Evolutionary conservation across 352 stramenopile species (phyloP), one percentile per base, ranked within the genome.

Genomic region (Pythium folliculosum): DNA sequence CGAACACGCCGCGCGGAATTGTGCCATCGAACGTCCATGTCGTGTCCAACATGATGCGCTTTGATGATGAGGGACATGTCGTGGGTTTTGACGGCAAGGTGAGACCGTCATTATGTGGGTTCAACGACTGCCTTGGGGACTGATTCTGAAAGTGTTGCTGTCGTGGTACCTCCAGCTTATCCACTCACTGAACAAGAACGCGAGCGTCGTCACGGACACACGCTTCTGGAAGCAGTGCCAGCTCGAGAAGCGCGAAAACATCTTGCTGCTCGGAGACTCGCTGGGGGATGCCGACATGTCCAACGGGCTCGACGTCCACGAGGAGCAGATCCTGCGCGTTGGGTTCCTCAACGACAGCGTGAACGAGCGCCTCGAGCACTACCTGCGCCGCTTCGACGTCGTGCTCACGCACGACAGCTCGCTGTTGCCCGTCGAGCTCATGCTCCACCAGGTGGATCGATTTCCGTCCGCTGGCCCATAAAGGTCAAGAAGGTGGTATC

Each of bases 31-130:
- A 94, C 58, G 72, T 94, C 22, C 86, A 94, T 67, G 82, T 94
- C 5, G 67, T 94, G 27, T 91, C 84, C 62, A 94, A 94, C 70
- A 87, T 94, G 69, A 94, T 94, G 84, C 53, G 49, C 16, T 94
- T 92, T 59, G 76, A 92, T 32, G 70, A 77, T 17, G 58, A 62
- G 19, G 84, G 77, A 7, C 68, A 68, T 23, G 51, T 84, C 49
- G 51, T 77, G 6, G 81, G 70, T 3, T 91, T 89, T 48, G 58
- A 87, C 12, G 82, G 82, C 55, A 88, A 75, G 65, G 76, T 85
- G 65, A 21, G 72, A 32, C 4, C 3, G 48, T 22, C 63, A 19
- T 10, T 19, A 13, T 45, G 12, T 19, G 38, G 38, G 16, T 6
- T 32, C 27, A 5, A 43, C 37, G 37, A 43, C 9, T 1, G 14